These are phyloP conservation scores for Clarireedia monteithiana DNA, from an alignment of 2,329 filamentous ascomycete species.

Conservation along the genomic window DNA sequence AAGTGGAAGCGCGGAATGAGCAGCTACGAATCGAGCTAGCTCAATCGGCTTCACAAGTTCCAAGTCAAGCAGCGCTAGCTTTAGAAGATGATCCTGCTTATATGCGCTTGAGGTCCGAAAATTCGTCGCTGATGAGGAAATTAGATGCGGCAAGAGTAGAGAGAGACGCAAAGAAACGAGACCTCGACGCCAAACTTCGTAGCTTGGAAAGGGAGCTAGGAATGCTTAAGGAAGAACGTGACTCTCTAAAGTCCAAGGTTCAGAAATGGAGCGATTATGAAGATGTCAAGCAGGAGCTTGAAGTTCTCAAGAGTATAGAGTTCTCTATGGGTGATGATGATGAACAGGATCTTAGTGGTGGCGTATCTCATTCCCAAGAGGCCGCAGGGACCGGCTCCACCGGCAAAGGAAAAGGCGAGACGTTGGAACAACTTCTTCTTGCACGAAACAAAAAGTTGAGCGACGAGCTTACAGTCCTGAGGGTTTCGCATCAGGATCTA, in stretches of 20 bases:
- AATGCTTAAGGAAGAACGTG: slow-evolving; percentile 71
- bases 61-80: slow-evolving; percentile 49
- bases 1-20: slow-evolving; percentile 90
- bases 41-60: slow-evolving; percentile 69
- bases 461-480: slow-evolving; percentile 85
- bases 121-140: slow-evolving; percentile 83
- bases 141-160: slow-evolving; percentile 78
- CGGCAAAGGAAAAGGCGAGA: slow-evolving; percentile 61
- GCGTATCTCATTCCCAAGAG: slow-evolving; percentile 20
- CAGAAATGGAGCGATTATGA: slow-evolving; percentile 92
- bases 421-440: slow-evolving; percentile 81
- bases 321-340: slow-evolving; percentile 88
- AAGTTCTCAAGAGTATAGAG: slow-evolving; percentile 96
- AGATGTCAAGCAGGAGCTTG: slow-evolving; percentile 89
- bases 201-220: slow-evolving; percentile 72
- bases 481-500: slow-evolving; percentile 89
- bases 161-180: slow-evolving; percentile 70
- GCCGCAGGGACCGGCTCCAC: slow-evolving; percentile 40
- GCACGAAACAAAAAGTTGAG: slow-evolving; percentile 94
- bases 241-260: slow-evolving; percentile 70
- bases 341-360: slow-evolving; percentile 39
- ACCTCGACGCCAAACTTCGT: slow-evolving; percentile 67
- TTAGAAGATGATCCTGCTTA: slow-evolving; percentile 87
- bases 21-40: slow-evolving; percentile 85
- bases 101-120: slow-evolving; percentile 84